phyloP scores from a whole-genome alignment of 1,284 basidiomycete genomes.

The Termitomyces sp. region DNA sequence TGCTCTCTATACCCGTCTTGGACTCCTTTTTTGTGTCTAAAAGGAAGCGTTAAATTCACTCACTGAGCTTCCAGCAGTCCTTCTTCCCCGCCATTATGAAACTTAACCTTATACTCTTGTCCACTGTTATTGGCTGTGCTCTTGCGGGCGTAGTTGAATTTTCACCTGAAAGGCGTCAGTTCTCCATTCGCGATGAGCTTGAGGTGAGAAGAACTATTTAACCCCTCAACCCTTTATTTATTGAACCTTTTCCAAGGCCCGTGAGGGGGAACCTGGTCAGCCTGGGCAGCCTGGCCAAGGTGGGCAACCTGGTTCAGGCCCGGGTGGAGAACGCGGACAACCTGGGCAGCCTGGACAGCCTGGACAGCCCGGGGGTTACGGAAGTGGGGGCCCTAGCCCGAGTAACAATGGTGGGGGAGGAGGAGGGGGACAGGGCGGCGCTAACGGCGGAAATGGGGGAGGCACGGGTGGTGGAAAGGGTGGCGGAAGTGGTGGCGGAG shows the following conservation, averaged over 20 bases:
- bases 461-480: slow-evolving; percentile 2
- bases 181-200: not conserved
- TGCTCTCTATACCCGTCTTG: not conserved
- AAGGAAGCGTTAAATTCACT: not conserved
- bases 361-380: slow-evolving; percentile 8
- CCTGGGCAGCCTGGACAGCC: slow-evolving; percentile 8
- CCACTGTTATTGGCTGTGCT: slow-evolving; percentile 9
- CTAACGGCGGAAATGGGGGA: slow-evolving; percentile 5
- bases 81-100: slow-evolving; percentile 3
- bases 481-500: not conserved
- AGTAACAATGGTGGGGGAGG: slow-evolving; percentile 4
- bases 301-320: slow-evolving; percentile 9
- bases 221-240: not conserved
- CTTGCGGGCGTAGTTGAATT: not conserved
- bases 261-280: slow-evolving; percentile 6
- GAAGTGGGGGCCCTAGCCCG: slow-evolving; percentile 1
- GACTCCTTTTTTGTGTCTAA: slow-evolving; percentile 8
- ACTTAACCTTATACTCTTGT: slow-evolving; percentile 6
- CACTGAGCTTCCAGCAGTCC: not conserved
- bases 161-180: not conserved
- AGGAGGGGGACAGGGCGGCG: not conserved
- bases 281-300: slow-evolving; percentile 8
- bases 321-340: slow-evolving; percentile 4
- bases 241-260: not conserved
- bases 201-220: not conserved